Base-by-base conservation (phyloP, 768 basidiomycete genomes). In the Lactarius tabidus region DNA sequence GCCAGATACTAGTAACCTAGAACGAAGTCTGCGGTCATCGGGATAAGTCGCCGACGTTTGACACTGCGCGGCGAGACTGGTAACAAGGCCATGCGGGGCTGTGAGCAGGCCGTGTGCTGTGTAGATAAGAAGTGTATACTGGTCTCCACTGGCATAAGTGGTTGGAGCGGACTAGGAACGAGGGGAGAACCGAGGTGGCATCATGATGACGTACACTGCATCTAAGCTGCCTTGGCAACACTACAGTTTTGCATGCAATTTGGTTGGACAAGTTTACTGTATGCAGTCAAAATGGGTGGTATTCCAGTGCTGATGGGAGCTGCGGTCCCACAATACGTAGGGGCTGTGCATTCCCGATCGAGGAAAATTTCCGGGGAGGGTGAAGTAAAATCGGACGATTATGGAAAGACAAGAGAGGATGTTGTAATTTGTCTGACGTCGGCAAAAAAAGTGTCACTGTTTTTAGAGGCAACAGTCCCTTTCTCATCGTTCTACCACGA, bases 341-440 rank as follows among this genome's bases (percentile, higher is more conserved):
- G 26, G 26, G 48, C 48, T 26, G 48, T 26, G 15, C 23, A 33
- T 33, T 41, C 8, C n/a, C 53, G 33, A 65, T 60, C 43, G 53
- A 10, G 53, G 7, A 65, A 56, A 60, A 3, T n/a, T 60, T 65
- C 8, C 2, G 7, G 20, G 26, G 23, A 33, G 33, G 8, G 33
- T 33, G 8, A 54, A 33, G 33, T 33, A 33, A 54, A 29, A 33
- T 35, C 56, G 35, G 28, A 23, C 35, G 36, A 57, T 48, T 51
- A 17, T 17, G 43, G n/a, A 45, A 9, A 20, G n/a, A 23, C 28
- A 51, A 28, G 31, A 51, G 60, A 15, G 29, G n/a, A 61, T 65
- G 64, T 41, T 52, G 64, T 52, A 65, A 65, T 65, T 35, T 0
- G 48, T 51, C 48, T 51, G 54, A 26, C 54, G 45, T 48, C 43